Base-by-base conservation (phyloP, 805 yeast species). In the Yamadazyma tumulicola region DNA sequence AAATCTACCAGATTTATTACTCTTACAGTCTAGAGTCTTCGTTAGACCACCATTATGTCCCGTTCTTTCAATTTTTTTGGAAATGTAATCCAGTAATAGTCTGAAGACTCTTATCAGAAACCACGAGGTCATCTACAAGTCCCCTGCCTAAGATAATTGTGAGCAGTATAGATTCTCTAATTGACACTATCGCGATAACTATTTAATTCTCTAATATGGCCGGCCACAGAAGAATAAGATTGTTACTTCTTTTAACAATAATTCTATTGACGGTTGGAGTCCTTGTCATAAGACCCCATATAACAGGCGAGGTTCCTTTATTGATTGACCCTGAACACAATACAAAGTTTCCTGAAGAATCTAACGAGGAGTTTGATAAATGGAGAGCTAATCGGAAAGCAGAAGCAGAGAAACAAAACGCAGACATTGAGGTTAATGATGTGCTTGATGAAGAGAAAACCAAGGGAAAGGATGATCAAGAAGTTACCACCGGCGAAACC, bases 301-400 rank as follows among this genome's bases (percentile, higher is more conserved):
- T 21, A 21, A 9, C 23, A 21, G n/a, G n/a, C n/a, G 23, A 21
- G 11, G n/a, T 21, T n/a, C 9, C 11, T n/a, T 21, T n/a, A 21
- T 21, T 21, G n/a, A 21, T 21, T 21, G 23, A n/a, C n/a, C n/a
- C n/a, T n/a, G n/a, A n/a, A n/a, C n/a, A n/a, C n/a, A n/a, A 20
- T 20, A 20, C 11, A 11, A 20, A 20, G 8, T 8, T 11, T 20
- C 10, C 11, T 20, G 23, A 20, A 11, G 23, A 20, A 20, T n/a
- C n/a, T 7, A 15, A 23, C 15, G 27, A 36, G 19, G 45, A 38
- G 13, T 38, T 35, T 21, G 26, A 12, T 5, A 14, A 35, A 19
- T 42, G 42, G 45, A 42, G 35, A 32, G 24, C 32, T 6, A 27
- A 28, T 19, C 29, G 35, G 31, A 8, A 20, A 23, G 7, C 18